Evolutionary conservation across 805 yeast genomes (phyloP).

Genomic region (Cephaloascus albidus): DNA sequence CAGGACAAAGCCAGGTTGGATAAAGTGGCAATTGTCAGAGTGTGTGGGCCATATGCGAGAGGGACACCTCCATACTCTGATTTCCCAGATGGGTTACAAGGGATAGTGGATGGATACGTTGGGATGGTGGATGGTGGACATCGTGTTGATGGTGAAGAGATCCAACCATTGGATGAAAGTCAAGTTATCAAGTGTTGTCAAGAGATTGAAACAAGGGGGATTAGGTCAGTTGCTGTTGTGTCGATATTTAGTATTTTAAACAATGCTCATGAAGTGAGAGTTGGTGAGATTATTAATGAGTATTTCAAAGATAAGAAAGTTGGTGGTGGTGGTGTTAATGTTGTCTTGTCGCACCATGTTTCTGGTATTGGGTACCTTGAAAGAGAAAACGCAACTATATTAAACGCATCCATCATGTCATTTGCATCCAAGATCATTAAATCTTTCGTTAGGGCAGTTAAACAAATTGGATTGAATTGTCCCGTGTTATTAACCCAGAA

Average conservation of each 20-base stretch:
- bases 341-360: slow-evolving; percentile 29
- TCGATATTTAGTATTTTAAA: slow-evolving; percentile 32
- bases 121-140: slow-evolving; percentile 30
- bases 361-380: slow-evolving; percentile 35
- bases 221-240: slow-evolving; percentile 26
- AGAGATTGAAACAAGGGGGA: slow-evolving; percentile 18
- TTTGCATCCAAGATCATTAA: slow-evolving; percentile 32
- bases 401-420: slow-evolving; percentile 33
- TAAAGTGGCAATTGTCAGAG: slow-evolving; percentile 33
- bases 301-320: slow-evolving; percentile 11
- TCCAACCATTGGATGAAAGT: slow-evolving; percentile 18
- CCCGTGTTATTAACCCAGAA: slow-evolving; percentile 35
- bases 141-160: slow-evolving; percentile 31
- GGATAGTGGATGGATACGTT: slow-evolving; percentile 23
- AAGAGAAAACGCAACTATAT: slow-evolving; percentile 37
- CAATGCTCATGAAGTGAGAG: slow-evolving; percentile 25
- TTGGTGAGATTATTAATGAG: slow-evolving; percentile 18
- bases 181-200: slow-evolving; percentile 17
- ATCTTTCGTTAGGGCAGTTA: slow-evolving; percentile 28
- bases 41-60: slow-evolving; percentile 32
- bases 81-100: slow-evolving; percentile 27
- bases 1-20: slow-evolving; percentile 31
- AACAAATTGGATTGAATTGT: slow-evolving; percentile 21
- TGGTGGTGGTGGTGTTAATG: slow-evolving; percentile 18
- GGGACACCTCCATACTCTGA: slow-evolving; percentile 32